A percentile compares a stretch with the other conserved stretches of the same genome.
phyloP scores from a whole-genome alignment of 257 asterid genomes.

The Solanum bulbocastanum region DNA sequence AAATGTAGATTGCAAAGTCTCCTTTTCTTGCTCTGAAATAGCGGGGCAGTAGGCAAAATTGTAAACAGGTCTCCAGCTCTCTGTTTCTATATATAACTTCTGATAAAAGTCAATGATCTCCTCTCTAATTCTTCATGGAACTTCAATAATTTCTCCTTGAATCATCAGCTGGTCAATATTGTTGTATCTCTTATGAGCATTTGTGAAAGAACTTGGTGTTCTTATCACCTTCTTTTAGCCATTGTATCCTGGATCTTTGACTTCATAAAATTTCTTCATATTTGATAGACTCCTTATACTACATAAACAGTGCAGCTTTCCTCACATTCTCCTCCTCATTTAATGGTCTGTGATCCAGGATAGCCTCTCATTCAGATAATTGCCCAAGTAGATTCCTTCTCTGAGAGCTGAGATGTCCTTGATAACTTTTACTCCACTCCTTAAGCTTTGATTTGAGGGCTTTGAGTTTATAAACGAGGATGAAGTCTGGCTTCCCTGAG shows the following conservation, averaged over 20 bases:
- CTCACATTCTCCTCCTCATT: not conserved
- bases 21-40: not conserved
- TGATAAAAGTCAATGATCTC: not conserved
- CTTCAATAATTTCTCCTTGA: not conserved
- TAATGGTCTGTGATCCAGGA: not conserved
- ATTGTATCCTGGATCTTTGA: not conserved
- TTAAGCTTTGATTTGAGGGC: not conserved
- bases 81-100: not conserved
- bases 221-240: not conserved
- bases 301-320: not conserved
- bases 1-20: not conserved
- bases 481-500: not conserved
- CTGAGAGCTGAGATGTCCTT: not conserved
- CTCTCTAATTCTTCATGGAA: not conserved
- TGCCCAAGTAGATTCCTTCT: not conserved
- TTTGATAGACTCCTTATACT: not conserved
- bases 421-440: not conserved
- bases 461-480: not conserved
- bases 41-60: not conserved
- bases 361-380: not conserved
- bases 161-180: not conserved
- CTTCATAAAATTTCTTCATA: not conserved
- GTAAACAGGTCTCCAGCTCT: not conserved
- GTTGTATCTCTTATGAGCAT: not conserved
- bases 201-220: not conserved